Conservation (phyloP, 768 basidiomycete genomes). For the Kwoniella bestiolae region DNA sequence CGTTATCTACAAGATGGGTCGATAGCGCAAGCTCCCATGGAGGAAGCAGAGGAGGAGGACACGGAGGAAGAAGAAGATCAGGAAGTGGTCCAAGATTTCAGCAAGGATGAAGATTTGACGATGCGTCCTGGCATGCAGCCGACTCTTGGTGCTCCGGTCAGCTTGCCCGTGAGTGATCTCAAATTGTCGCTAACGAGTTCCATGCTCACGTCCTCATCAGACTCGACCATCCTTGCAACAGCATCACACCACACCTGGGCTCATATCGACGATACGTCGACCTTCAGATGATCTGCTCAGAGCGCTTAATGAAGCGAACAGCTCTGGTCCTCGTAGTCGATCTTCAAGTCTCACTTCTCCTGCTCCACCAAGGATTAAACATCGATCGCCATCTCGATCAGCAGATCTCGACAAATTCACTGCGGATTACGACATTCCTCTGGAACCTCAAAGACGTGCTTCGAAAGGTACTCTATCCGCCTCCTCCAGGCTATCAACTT, state of each 20-base stretch:
- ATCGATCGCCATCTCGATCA: constrained; percentile 52
- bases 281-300: constrained; percentile 12
- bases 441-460: constrained; percentile 18
- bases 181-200: too few relatives aligned
- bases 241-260: constrained; percentile 26
- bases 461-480: constrained; percentile 15
- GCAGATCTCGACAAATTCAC: constrained; percentile 54
- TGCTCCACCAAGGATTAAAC: constrained; percentile 39
- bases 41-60: constrained; percentile 30
- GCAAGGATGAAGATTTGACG: constrained; percentile 69
- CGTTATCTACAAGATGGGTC: constrained; percentile 36
- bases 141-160: constrained; percentile 5
- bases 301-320: background rate
- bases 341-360: constrained; percentile 50
- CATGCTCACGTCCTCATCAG: background rate
- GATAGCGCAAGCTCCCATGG: constrained; percentile 22
- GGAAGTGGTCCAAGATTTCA: constrained; percentile 39
- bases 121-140: constrained; percentile 53
- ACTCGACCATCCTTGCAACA: constrained; percentile 24
- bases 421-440: constrained; percentile 28
- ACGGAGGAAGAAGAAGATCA: constrained; percentile 42
- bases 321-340: constrained; percentile 29
- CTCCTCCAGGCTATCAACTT: constrained; percentile 18
- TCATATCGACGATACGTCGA: constrained; percentile 11
- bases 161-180: constrained; percentile 16